Evolutionary conservation across 352 stramenopile species (phyloP).

Genomic region (Phytophthora pini): DNA sequence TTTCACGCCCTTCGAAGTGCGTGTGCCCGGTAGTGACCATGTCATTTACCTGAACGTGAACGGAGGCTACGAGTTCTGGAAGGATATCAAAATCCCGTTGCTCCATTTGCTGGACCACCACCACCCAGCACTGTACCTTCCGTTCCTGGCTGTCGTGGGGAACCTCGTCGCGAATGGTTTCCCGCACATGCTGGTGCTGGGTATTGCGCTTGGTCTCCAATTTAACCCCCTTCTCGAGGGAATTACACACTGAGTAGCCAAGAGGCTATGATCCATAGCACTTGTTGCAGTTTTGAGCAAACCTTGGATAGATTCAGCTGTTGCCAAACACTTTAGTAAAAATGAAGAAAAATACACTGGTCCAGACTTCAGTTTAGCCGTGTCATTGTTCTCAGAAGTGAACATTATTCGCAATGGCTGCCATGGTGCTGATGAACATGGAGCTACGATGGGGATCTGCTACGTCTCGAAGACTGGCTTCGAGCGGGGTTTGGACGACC

Average conservation of each 20-base stretch:
- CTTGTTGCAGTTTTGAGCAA: too few species aligned
- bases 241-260: slow-evolving; percentile 39
- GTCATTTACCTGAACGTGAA: slow-evolving; percentile 87
- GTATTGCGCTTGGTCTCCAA: slow-evolving; percentile 61
- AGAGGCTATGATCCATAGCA: too few species aligned
- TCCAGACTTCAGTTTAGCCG: too few species aligned
- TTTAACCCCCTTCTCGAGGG: slow-evolving; percentile 54
- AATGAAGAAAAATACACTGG: too few species aligned
- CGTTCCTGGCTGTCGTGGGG: slow-evolving; percentile 66
- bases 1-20: slow-evolving; percentile 74
- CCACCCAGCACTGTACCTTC: slow-evolving; percentile 71
- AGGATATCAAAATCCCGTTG: slow-evolving; percentile 74
- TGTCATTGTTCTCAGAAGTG: too few species aligned
- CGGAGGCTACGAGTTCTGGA: slow-evolving; percentile 86
- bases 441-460: not conserved
- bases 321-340: too few species aligned
- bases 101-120: slow-evolving; percentile 82
- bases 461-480: not conserved
- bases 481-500: not conserved
- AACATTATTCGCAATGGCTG: too few species aligned
- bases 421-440: not conserved
- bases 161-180: slow-evolving; percentile 78
- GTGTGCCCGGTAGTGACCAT: slow-evolving; percentile 63
- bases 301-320: too few species aligned
- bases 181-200: slow-evolving; percentile 72